phyloP scores from a whole-genome alignment of 108 stramenopile genomes.

The Stephanodiscus minutulus region DNA sequence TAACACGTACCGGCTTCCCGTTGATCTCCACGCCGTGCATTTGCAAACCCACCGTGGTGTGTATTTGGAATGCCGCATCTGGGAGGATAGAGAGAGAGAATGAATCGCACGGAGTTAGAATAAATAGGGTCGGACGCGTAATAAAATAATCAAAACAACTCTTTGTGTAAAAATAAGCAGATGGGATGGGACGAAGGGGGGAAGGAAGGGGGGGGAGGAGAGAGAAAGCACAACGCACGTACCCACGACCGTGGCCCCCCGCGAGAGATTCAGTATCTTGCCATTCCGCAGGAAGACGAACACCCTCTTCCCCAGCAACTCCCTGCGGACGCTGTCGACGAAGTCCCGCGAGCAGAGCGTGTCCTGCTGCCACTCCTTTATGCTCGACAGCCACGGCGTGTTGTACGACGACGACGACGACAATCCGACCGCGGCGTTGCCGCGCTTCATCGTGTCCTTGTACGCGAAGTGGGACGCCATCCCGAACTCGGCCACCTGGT shows the following conservation, averaged over 20 bases:
- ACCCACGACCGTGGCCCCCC: constrained; percentile 80
- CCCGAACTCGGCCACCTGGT: constrained; percentile 93
- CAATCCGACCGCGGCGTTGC: constrained; percentile 12
- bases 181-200: too few species aligned
- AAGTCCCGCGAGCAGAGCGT: constrained; percentile 78
- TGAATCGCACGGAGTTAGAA: background rate
- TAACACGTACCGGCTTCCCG: constrained; percentile 63
- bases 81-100: background rate
- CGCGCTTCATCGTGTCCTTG: constrained; percentile 65
- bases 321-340: constrained; percentile 84
- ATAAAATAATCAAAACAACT: too few species aligned
- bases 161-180: too few species aligned
- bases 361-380: constrained; percentile 92
- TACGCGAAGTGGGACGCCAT: constrained; percentile 95
- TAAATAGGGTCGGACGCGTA: too few species aligned
- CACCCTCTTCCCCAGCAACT: constrained; percentile 88
- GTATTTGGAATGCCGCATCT: constrained; percentile 93
- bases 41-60: constrained; percentile 86
- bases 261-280: constrained; percentile 87
- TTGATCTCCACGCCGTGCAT: constrained; percentile 90
- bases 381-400: constrained; percentile 86
- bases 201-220: background rate
- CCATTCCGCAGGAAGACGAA: constrained; percentile 91
- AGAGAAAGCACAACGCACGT: background rate
- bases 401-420: constrained; percentile 52